Conservation (phyloP, 371 early-diverging fungal species). For the Saksenaea vasiformis region DNA sequence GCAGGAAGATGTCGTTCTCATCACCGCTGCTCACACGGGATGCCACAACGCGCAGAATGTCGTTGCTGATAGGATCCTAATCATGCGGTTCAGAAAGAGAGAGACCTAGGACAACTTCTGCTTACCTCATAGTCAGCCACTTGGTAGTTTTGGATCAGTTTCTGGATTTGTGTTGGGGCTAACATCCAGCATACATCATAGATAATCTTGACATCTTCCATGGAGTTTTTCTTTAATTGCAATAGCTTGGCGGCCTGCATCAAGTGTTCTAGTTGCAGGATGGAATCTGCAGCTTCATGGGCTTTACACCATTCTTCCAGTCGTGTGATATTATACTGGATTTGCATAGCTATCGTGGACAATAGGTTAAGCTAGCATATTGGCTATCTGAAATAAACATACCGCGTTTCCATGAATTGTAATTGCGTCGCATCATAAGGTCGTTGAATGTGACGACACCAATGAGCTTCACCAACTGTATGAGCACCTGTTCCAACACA, state of each 20-base stretch:
- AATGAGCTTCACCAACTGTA: constrained; percentile 87
- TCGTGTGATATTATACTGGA: constrained; percentile 95
- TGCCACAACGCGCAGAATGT: constrained; percentile 89
- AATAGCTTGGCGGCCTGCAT: constrained; percentile 94
- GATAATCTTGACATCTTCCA: constrained; percentile 91
- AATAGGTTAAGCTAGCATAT: background rate
- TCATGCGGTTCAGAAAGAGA: background rate
- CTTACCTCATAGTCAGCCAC: constrained; percentile 76
- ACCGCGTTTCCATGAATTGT: constrained; percentile 88
- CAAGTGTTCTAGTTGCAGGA: constrained; percentile 87
- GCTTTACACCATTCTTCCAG: constrained; percentile 97
- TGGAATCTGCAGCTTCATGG: constrained; percentile 88
- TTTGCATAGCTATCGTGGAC: constrained; percentile 75
- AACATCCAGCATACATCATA: constrained; percentile 95
- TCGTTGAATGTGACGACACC: constrained; percentile 95
- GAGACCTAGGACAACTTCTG: background rate
- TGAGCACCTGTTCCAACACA: constrained; percentile 79
- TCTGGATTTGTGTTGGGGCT: constrained; percentile 93
- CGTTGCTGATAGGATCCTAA: constrained; percentile 81
- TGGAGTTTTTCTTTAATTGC: constrained; percentile 90
- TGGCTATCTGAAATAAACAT: constrained; percentile 9
- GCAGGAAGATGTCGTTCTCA: constrained; percentile 81
- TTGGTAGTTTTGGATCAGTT: constrained; percentile 82
- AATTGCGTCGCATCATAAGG: constrained; percentile 88
- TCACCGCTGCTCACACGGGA: constrained; percentile 82